Conservation (phyloP, 768 basidiomycete species). For the Agaricus sinodeliciosus region DNA sequence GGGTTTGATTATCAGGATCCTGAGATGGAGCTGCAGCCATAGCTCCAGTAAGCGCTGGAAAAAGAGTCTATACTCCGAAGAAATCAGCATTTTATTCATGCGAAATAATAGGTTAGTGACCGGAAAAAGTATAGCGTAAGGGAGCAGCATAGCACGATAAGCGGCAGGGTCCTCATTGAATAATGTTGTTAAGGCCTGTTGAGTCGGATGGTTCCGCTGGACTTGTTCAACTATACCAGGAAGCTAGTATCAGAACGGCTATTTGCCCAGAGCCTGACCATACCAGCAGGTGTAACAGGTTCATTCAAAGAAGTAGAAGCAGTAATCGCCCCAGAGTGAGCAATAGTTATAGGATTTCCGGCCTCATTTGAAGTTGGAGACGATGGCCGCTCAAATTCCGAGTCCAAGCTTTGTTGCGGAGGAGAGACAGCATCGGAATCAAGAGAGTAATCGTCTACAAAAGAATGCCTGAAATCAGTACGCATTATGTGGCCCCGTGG, state of each 20-base stretch:
- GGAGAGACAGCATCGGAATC: background rate
- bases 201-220: background rate
- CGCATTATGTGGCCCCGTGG: slow-evolving; percentile 7
- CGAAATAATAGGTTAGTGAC: slow-evolving; percentile 3
- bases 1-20: background rate
- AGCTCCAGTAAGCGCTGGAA: background rate
- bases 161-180: background rate
- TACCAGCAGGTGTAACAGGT: background rate
- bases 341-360: background rate
- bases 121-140: slow-evolving; percentile 7
- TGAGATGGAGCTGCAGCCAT: background rate
- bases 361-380: background rate
- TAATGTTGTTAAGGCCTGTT: background rate
- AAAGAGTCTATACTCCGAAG: background rate
- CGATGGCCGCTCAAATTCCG: background rate
- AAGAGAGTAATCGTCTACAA: background rate
- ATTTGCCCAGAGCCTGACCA: background rate
- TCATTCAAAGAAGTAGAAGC: background rate
- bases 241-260: background rate
- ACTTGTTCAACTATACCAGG: background rate
- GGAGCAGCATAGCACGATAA: background rate
- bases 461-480: slow-evolving; percentile 1
- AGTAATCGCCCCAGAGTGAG: background rate
- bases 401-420: background rate
- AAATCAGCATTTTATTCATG: background rate